phyloP scores from a whole-genome alignment of 495 filamentous ascomycete genomes.

The Chaetomium tenue region DNA sequence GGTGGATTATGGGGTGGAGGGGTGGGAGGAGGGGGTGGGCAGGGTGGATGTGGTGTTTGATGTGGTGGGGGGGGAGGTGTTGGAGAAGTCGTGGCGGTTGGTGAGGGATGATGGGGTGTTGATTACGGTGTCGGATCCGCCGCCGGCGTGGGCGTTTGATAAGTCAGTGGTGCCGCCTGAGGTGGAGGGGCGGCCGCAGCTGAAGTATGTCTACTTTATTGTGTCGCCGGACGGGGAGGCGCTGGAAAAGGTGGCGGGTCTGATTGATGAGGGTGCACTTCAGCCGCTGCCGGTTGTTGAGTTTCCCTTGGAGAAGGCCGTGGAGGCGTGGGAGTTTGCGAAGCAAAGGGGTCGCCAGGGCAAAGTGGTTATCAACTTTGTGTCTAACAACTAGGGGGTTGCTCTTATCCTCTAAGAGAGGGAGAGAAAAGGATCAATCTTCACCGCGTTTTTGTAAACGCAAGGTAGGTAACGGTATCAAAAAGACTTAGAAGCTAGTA shows the following conservation, averaged over 20 bases:
- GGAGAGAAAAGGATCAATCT: too few relatives aligned
- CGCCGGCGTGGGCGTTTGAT: constrained; percentile 31
- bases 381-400: background rate
- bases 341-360: constrained; percentile 18
- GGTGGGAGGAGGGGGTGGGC: constrained; percentile 39
- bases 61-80: constrained; percentile 46
- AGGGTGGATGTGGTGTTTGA: constrained; percentile 56
- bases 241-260: constrained; percentile 44
- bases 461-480: too few relatives aligned
- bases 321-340: constrained; percentile 43
- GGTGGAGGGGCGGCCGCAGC: constrained; percentile 26
- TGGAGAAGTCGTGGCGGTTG: constrained; percentile 15
- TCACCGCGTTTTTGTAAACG: too few relatives aligned
- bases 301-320: constrained; percentile 48
- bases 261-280: constrained; percentile 49
- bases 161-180: constrained; percentile 33
- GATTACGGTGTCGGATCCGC: constrained; percentile 52
- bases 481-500: background rate
- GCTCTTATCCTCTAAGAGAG: too few relatives aligned
- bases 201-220: constrained; percentile 52
- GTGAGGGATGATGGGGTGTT: constrained; percentile 47
- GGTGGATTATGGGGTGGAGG: constrained; percentile 46
- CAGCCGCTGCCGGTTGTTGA: constrained; percentile 51
- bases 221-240: constrained; percentile 46
- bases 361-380: constrained; percentile 27